These are phyloP conservation scores for Claviceps paspali DNA, from an alignment of 2,329 filamentous ascomycete species.

Conservation along the genomic window DNA sequence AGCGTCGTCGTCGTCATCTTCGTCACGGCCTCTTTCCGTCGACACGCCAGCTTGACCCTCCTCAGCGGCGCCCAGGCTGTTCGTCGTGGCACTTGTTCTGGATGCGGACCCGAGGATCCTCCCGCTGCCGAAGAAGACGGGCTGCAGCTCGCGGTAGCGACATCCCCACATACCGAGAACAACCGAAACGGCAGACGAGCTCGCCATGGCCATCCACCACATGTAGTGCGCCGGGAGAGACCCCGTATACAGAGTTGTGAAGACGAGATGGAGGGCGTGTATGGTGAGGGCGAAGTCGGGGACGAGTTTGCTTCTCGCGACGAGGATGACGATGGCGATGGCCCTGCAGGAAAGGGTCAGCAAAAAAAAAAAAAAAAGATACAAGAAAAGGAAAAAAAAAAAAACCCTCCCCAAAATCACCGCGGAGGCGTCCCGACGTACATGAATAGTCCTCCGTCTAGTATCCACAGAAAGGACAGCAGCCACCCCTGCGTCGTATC, in stretches of 20 bases:
- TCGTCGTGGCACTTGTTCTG: slow-evolving; percentile 7
- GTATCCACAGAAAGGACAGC: slow-evolving; percentile 39
- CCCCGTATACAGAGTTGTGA: slow-evolving; percentile 65
- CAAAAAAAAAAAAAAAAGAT: background rate
- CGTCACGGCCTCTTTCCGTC: slow-evolving; percentile 23
- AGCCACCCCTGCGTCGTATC: slow-evolving; percentile 49
- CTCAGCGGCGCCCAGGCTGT: slow-evolving; percentile 9
- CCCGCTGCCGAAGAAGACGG: slow-evolving; percentile 69
- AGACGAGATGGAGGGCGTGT: slow-evolving; percentile 65
- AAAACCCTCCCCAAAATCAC: too few relatives aligned
- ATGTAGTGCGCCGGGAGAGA: slow-evolving; percentile 61
- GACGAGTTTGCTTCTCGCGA: slow-evolving; percentile 83
- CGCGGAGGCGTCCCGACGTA: slow-evolving; percentile 15
- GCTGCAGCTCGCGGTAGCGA: slow-evolving; percentile 74
- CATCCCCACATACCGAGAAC: slow-evolving; percentile 78
- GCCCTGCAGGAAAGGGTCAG: slow-evolving; percentile 36
- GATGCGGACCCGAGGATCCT: slow-evolving; percentile 19
- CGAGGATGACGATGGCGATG: slow-evolving; percentile 66
- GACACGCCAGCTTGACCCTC: slow-evolving; percentile 12
- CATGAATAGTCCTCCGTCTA: slow-evolving; percentile 40
- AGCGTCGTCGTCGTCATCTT: background rate
- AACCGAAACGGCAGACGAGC: slow-evolving; percentile 29
- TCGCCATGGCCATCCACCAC: slow-evolving; percentile 61
- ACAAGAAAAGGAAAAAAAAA: background rate
- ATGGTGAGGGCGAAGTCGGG: slow-evolving; percentile 88